Conservation (phyloP, 805 yeast species). For the Wickerhamiella alocasiicola region DNA sequence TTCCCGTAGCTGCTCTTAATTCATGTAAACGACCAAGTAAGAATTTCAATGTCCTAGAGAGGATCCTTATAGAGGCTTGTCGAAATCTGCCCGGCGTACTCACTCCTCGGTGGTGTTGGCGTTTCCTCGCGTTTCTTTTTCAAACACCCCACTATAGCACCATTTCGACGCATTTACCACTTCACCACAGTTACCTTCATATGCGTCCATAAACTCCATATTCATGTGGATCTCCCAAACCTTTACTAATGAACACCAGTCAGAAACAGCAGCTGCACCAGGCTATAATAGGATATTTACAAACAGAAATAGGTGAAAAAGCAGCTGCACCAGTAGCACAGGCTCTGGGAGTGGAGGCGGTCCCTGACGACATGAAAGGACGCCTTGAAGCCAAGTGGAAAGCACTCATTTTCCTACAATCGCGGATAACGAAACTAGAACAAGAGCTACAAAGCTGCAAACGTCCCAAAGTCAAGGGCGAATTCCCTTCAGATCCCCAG, state of each 20-base stretch:
- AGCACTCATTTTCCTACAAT: conserved; percentile 69
- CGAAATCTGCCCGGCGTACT: no score
- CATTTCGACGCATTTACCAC: no score
- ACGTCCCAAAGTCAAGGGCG: conserved; percentile 23
- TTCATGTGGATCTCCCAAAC: no score
- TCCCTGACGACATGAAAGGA: conserved; percentile 16
- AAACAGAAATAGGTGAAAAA: conserved; percentile 21
- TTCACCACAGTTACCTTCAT: no score
- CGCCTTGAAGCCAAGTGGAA: conserved; percentile 72
- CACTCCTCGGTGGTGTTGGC: no score
- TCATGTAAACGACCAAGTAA: no score
- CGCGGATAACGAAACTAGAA: conserved; percentile 57
- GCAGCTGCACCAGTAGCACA: conserved; percentile 15
- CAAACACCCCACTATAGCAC: no score
- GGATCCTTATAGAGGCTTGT: no score
- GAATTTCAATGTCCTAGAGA: no score
- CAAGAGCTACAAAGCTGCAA: conserved; percentile 37
- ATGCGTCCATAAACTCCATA: no score
- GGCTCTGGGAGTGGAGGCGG: conserved; percentile 22
- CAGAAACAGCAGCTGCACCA: conserved; percentile 37
- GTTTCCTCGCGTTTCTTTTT: no score
- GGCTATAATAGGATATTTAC: conserved; percentile 39
- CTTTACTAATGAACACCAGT: conserved; percentile 28
- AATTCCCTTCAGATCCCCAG: conserved; percentile 35
- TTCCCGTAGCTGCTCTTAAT: no score